These are phyloP conservation scores for Stephania yunnanensis DNA, from an alignment of 164 flowering plant species.

Conservation along the genomic window DNA sequence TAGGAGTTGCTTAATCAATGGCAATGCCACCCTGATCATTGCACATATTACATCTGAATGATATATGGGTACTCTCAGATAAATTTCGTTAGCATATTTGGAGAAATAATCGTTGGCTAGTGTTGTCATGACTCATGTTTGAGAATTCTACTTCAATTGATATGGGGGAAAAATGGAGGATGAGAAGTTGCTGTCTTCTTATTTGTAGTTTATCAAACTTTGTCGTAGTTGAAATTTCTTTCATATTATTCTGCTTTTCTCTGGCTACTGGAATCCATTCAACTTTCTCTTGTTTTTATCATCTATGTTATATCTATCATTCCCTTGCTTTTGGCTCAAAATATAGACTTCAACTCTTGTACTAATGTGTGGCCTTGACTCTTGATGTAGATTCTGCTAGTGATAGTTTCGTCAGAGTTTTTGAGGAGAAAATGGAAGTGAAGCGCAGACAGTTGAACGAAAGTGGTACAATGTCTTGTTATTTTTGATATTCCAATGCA, in stretches of 20 bases:
- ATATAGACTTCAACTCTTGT: neutral
- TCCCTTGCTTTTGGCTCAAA: too few species aligned
- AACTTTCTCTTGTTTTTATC: neutral
- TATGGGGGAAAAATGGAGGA: neutral
- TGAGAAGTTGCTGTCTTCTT: neutral
- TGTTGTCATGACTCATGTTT: neutral
- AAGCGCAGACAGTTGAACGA: slow-evolving; percentile 64
- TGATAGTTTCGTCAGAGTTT: slow-evolving; percentile 48
- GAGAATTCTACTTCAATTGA: neutral
- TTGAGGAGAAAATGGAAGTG: slow-evolving; percentile 82
- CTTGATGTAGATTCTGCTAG: slow-evolving; percentile 53
- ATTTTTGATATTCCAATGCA: neutral
- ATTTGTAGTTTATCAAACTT: neutral
- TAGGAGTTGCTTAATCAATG: neutral
- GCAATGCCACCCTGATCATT: neutral
- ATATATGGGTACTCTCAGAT: neutral
- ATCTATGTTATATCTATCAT: neutral
- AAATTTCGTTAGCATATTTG: neutral
- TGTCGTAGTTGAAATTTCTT: too few species aligned
- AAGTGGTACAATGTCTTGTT: slow-evolving; percentile 51
- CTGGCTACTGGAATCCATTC: neutral
- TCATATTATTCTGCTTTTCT: neutral
- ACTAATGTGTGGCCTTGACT: slow-evolving; percentile 5
- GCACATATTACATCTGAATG: neutral
- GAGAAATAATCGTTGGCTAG: neutral